Percentiles rank a stretch among this genome's conserved stretches.
Evolutionary conservation across 306 rosid species (phyloP).

Genomic region (Rosa multiflora): DNA sequence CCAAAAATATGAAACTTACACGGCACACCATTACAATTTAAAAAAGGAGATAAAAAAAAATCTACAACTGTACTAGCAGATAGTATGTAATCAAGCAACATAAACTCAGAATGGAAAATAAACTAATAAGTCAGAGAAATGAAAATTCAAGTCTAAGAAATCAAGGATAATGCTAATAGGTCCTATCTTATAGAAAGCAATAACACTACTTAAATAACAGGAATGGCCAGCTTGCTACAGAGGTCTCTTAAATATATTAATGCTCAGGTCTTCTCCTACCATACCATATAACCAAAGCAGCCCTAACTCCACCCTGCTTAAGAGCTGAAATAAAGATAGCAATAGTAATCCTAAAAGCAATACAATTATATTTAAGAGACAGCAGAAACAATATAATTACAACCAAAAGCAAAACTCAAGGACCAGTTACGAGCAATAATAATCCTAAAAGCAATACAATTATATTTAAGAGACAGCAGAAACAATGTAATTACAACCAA

Average conservation of each 20-base stretch:
- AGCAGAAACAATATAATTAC: conserved; percentile 33
- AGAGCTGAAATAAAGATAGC: conserved; percentile 75
- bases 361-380: conserved; percentile 38
- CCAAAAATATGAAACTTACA: background rate
- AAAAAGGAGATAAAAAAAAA: too few species aligned
- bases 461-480: too few species aligned
- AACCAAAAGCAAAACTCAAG: conserved; percentile 10
- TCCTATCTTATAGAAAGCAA: conserved; percentile 29
- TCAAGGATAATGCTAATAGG: background rate
- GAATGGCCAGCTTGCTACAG: conserved; percentile 49
- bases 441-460: too few species aligned
- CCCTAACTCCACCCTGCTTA: conserved; percentile 87
- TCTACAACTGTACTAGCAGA: background rate
- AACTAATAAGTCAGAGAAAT: background rate
- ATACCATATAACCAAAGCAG: conserved; percentile 89
- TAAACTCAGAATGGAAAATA: background rate
- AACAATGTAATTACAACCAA: too few species aligned
- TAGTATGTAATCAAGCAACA: background rate
- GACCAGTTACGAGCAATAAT: too few species aligned
- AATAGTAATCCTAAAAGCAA: conserved; percentile 87
- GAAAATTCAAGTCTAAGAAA: too few species aligned
- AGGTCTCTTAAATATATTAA: conserved; percentile 73
- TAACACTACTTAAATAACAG: conserved; percentile 31
- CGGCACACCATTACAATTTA: background rate
- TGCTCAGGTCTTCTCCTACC: conserved; percentile 77